Conservation (phyloP, 192 early-diverging fungal species). For the Lunasporangiospora selenospora region DNA sequence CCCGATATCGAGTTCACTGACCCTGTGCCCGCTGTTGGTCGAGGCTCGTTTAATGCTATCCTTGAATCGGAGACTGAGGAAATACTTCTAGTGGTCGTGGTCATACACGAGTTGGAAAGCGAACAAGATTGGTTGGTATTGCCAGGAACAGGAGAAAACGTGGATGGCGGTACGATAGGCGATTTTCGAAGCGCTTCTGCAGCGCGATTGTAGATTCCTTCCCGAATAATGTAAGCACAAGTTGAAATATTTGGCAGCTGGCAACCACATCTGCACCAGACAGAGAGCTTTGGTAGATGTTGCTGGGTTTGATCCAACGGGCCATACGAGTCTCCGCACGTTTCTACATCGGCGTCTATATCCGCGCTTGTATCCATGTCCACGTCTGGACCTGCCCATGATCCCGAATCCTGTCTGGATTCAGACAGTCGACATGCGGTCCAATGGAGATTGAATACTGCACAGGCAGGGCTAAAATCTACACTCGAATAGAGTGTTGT, state of each 20-base stretch:
- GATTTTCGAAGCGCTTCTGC: slow-evolving; percentile 12
- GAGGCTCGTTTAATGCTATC: too few species aligned
- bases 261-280: slow-evolving; percentile 37
- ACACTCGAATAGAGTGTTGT: slow-evolving; percentile 57
- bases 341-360: too few species aligned
- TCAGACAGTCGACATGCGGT: slow-evolving; percentile 6
- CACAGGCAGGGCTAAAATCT: slow-evolving; percentile 46
- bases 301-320: too few species aligned
- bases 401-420: neutral
- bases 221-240: slow-evolving; percentile 30
- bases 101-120: slow-evolving; percentile 25
- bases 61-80: too few species aligned
- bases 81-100: too few species aligned
- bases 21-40: too few species aligned
- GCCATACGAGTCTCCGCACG: too few species aligned
- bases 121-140: slow-evolving; percentile 15
- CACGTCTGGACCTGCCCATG: too few species aligned
- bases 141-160: neutral
- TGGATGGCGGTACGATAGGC: slow-evolving; percentile 25
- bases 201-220: slow-evolving; percentile 18
- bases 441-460: slow-evolving; percentile 50
- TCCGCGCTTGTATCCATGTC: too few species aligned
- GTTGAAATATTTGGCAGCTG: slow-evolving; percentile 44
- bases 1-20: slow-evolving; percentile 45
- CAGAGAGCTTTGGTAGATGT: too few species aligned